Base-by-base conservation (phyloP, 202 grass and related monocot species). In the Sporobolus alterniflorus region DNA sequence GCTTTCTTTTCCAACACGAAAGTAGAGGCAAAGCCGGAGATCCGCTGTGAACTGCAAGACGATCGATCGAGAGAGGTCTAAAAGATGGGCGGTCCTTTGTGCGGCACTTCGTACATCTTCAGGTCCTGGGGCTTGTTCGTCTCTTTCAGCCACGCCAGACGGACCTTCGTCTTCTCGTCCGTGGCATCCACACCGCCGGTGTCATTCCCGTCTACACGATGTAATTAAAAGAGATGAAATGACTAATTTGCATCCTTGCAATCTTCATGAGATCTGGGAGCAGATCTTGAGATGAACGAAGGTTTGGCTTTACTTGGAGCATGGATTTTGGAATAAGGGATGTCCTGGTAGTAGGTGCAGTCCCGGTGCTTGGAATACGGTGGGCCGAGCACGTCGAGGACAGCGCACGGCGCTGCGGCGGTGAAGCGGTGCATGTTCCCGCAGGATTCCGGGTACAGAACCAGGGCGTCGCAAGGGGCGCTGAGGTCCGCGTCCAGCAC, bases 321-420 rank as follows among this genome's bases (percentile, higher is more conserved):
- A 5, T 41, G 34, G 76, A n/a, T n/a, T n/a, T 67, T 25, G 56
- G 25, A 56, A 80, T 67, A 91, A 67, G 89, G 84, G 13, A 71
- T 55, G 31, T 97, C 94, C 26, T 70, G 47, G 74, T 97, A 93
- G 75, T 93, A 93, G 20, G 84, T 93, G 87, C 91, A 89, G 82
- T 93, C 94, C 28, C 91, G 73, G 15, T 64, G 67, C 7, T 81
- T 75, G 59, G 89, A 88, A 74, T 93, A 97, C 20, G 89, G 91
- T 0, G 94, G 94, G 2, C 91, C 91, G 11, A 90, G 82, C n/a
- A 97, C 71, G n/a, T 97, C 94, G 28, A 97, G 86, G 34, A 97
- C 6, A 1, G 81, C 94, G 75, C 91, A 97, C 8, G 89, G 20
- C 21, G 73, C 88, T 7, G 86, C 66, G 18, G 91, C 94, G 64